Base-by-base conservation (phyloP, 2,329 filamentous ascomycete species). In the Colletotrichum sp. region DNA sequence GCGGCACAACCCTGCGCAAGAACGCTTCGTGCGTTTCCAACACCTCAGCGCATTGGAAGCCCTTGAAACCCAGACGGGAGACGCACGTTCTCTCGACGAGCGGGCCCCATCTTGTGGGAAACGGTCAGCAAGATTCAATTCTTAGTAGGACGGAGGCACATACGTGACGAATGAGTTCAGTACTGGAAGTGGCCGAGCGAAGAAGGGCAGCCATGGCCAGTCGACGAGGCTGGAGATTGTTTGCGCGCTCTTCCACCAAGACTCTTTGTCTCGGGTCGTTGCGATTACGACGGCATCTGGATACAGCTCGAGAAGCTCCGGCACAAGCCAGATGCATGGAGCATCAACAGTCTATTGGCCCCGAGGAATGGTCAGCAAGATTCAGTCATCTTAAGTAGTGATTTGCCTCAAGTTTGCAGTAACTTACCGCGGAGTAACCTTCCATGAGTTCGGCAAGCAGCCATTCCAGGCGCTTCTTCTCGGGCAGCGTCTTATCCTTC, bases 201-300 rank as follows among this genome's bases (percentile, higher is more conserved):
- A 71, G 60, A 80, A 72, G 6, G 77, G 78, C 10, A 80, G 78
- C 62, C 77, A 79, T 13, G 67, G 69, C 66, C 69, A 71, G 4
- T 71, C 76, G 34, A 71, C 16, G 4, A 73, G 55, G 10, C 28
- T 65, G 10, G 68, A 59, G 16, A 76, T 59, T 1, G 55, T 67
- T 21, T 76, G 49, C 76, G 79, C 77, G 55, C 78, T 80, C 68
- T 76, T 78, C 30, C 76, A 73, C 79, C 80, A 81, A 3, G 70
- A 63, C 5, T 77, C 76, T 6, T 71, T 30, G 26, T 80, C 78
- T 28, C 80, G 78, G 26, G 68, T 57, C 3, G 80, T 80, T 36
- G 74, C 77, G 4, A 81, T 76, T 16, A 81, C 78, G 57, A 73
- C 72, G 21, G 80, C 79, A 24, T 80, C 77, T 1, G 80, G 80